A percentile compares a stretch with the other conserved stretches of the same genome.
Conservation (phyloP, 352 stramenopile species). For the Globisporangium cederbergense region DNA sequence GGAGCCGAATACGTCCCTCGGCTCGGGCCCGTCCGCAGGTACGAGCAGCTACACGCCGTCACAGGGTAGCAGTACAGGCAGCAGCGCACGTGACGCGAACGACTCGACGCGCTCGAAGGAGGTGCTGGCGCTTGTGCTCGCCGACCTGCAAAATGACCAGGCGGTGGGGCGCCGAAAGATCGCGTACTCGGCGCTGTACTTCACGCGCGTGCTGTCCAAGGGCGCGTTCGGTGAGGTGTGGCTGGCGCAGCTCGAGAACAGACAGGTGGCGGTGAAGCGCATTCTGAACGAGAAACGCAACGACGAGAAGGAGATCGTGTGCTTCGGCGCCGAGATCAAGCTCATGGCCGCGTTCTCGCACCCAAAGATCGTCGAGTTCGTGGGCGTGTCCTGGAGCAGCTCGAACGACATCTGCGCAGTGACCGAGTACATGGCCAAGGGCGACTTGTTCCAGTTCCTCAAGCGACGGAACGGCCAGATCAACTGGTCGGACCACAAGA, state of each 20-base stretch:
- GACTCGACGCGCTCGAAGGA: slow-evolving; percentile 40
- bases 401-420: slow-evolving; percentile 68
- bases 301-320: slow-evolving; percentile 82
- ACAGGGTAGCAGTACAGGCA: slow-evolving; percentile 12
- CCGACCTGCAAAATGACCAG: slow-evolving; percentile 65
- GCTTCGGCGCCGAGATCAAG: slow-evolving; percentile 82
- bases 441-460: slow-evolving; percentile 71
- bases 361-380: slow-evolving; percentile 81
- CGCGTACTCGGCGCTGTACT: slow-evolving; percentile 71
- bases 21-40: slow-evolving; percentile 8
- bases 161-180: slow-evolving; percentile 51
- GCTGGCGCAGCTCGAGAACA: slow-evolving; percentile 76
- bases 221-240: slow-evolving; percentile 87
- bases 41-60: slow-evolving; percentile 18
- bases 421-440: slow-evolving; percentile 82
- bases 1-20: slow-evolving; percentile 4
- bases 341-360: slow-evolving; percentile 81
- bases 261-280: slow-evolving; percentile 77
- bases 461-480: slow-evolving; percentile 63
- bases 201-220: slow-evolving; percentile 80
- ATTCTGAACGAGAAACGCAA: slow-evolving; percentile 81
- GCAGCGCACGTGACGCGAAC: slow-evolving; percentile 10
- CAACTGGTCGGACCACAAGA: slow-evolving; percentile 74
- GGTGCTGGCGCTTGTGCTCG: slow-evolving; percentile 52
- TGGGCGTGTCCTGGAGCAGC: slow-evolving; percentile 74